phyloP scores from a whole-genome alignment of 345 rosid species.

The Hirschfeldia incana region DNA sequence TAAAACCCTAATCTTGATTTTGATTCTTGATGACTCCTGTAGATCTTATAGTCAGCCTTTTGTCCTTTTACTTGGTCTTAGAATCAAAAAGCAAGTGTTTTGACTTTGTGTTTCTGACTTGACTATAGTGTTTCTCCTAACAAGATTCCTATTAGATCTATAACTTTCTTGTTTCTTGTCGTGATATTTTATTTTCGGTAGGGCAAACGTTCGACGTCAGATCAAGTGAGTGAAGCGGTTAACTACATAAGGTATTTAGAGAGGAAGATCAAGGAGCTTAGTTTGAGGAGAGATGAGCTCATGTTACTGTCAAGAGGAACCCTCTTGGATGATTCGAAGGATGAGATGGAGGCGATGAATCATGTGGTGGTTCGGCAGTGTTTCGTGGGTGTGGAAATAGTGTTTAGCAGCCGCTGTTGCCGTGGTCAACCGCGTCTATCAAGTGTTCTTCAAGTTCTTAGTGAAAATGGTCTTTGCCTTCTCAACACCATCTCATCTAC shows the following conservation, averaged over 20 bases:
- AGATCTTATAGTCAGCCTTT: constrained; percentile 14
- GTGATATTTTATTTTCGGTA: constrained; percentile 24
- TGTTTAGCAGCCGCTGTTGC: constrained; percentile 39
- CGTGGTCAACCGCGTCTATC: constrained; percentile 47
- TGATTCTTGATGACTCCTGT: neutral
- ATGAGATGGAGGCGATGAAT: neutral
- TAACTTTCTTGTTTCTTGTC: constrained; percentile 12
- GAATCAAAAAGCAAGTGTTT: neutral
- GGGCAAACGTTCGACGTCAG: constrained; percentile 88
- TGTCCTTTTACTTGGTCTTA: constrained; percentile 6
- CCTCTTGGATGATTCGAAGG: constrained; percentile 11
- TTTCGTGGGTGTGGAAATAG: constrained; percentile 54
- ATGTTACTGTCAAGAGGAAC: constrained; percentile 37
- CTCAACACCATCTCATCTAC: constrained; percentile 52
- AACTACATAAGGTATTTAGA: constrained; percentile 59
- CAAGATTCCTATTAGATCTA: constrained; percentile 15
- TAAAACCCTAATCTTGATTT: constrained; percentile 27
- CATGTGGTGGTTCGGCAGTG: constrained; percentile 44
- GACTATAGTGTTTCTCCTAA: neutral
- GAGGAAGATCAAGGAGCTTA: constrained; percentile 46
- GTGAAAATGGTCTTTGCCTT: constrained; percentile 53
- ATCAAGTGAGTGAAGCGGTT: constrained; percentile 70
- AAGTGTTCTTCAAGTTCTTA: constrained; percentile 42
- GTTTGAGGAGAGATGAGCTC: constrained; percentile 47
- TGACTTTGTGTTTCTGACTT: constrained; percentile 8